These are phyloP conservation scores for Kentomonas sorsogonicus DNA, from an alignment of 208 protist species.

Conservation along the genomic window DNA sequence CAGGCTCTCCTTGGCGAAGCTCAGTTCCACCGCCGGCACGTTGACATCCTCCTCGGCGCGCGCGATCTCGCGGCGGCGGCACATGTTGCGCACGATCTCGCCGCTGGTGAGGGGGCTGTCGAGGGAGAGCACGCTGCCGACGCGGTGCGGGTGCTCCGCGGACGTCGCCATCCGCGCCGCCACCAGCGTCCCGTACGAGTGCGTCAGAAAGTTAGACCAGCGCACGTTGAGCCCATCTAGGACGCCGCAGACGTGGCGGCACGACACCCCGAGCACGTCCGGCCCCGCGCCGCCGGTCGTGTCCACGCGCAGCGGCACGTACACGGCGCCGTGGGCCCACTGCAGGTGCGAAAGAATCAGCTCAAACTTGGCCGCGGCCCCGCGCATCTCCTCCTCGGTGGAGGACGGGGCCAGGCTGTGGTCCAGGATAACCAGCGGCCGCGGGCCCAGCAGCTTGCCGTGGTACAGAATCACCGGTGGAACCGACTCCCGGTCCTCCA, in stretches of 20 bases:
- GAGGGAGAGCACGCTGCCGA: constrained; percentile 61
- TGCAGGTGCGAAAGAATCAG: constrained; percentile 45
- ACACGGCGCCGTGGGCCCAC: constrained; percentile 74
- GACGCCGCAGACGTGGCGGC: constrained; percentile 58
- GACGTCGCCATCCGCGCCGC: constrained; percentile 69
- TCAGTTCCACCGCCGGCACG: constrained; percentile 47
- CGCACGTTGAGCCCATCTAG: constrained; percentile 76
- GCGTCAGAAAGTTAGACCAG: constrained; percentile 71
- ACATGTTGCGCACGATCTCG: constrained; percentile 45
- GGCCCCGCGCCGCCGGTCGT: constrained; percentile 17
- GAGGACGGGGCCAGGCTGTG: constrained; percentile 24
- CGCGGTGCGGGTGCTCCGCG: constrained; percentile 45
- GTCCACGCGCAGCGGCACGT: constrained; percentile 48
- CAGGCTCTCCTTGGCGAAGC: constrained; percentile 54
- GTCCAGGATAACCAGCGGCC: constrained; percentile 78
- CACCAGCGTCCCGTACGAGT: constrained; percentile 73
- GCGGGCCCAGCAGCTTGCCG: constrained; percentile 64
- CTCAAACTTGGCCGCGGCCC: constrained; percentile 52
- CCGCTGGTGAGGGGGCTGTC: constrained; percentile 76
- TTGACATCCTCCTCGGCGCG: constrained; percentile 75
- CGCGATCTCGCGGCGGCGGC: constrained; percentile 47
- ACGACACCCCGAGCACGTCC: constrained; percentile 48
- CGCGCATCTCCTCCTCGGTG: constrained; percentile 9
- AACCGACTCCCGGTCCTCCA: constrained; percentile 25
- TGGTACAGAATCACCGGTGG: constrained; percentile 53